Percentiles rank a stretch among this genome's conserved stretches.
These are phyloP conservation scores for Rhodotorula glutinis DNA, from an alignment of 1,284 basidiomycete species.

Conservation along the genomic window DNA sequence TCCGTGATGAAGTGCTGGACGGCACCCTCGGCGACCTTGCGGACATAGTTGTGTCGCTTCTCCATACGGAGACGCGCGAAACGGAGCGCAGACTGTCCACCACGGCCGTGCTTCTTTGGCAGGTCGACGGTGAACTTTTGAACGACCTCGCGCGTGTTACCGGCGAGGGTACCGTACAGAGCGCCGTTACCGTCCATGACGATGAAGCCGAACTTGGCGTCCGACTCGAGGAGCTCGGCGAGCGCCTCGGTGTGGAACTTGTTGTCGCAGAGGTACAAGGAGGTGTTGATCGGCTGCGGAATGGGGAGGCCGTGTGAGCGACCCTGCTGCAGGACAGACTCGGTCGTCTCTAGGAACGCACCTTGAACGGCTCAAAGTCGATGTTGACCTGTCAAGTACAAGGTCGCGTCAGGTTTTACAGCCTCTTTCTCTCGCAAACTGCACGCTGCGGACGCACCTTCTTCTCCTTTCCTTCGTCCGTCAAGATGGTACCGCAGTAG, in stretches of 20 bases:
- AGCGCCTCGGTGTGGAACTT: constrained; percentile 99
- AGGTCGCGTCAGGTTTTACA: background rate
- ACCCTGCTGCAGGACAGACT: background rate
- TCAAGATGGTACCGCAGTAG: constrained; percentile 85
- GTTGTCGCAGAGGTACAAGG: constrained; percentile 98
- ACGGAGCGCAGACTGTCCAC: constrained; percentile 99
- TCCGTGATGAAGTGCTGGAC: constrained; percentile 98
- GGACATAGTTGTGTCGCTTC: constrained; percentile 98
- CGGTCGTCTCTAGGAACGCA: background rate
- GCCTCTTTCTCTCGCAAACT: no score
- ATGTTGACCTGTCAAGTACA: constrained; percentile 53
- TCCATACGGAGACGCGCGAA: constrained; percentile 99
- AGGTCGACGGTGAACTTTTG: constrained; percentile 99
- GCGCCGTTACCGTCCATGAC: constrained; percentile 99
- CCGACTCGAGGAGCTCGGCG: constrained; percentile 92
- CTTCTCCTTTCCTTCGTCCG: constrained; percentile 98
- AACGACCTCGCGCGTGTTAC: constrained; percentile 94
- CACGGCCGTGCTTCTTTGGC: constrained; percentile 96
- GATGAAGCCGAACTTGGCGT: constrained; percentile 98
- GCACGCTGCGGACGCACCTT: constrained; percentile 64
- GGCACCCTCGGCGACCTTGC: constrained; percentile 94
- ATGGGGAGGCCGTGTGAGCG: fast-evolving
- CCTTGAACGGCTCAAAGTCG: constrained; percentile 79
- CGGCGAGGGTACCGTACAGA: constrained; percentile 91
- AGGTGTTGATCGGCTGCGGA: constrained; percentile 88